Evolutionary conservation across 179 eudicot genomes (phyloP), one percentile per base, ranked within the genome.

Genomic region (Silene noctiflora): DNA sequence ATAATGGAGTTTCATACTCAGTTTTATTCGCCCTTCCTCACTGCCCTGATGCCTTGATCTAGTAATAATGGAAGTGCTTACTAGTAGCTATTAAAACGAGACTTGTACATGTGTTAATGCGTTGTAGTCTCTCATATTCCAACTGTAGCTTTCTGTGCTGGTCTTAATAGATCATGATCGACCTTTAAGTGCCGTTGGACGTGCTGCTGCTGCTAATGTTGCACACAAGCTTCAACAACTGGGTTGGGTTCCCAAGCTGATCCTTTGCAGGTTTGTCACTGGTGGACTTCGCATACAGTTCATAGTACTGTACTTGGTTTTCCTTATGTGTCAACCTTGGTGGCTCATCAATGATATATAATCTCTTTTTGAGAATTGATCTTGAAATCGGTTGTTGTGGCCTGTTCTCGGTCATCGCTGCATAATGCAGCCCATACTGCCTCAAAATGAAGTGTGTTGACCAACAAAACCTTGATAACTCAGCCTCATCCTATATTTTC

Each of bases 181-280:
- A 20, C 98, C 97, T 39, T 79, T 94, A 83, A 94, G 91, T 84
- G 84, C 85, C 85, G 71, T 81, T 78, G 98, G 98, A 75, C 86
- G 85, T 84, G 87, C 83, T 75, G 97, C 89, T 81, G 97, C 97
- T 77, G 80, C 88, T 71, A 78, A 85, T 72, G 86, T 94, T 63
- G 82, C 97, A 13, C 81, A 75, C 77, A 87, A 86, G 85, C 96
- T 94, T 70, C 89, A 88, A 73, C 80, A 81, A 79, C 69, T 92
- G 86, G 93, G 97, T 53, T 94, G 97, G 97, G 74, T 94, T 79
- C 98, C 98, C 55, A 81, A 94, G 77, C 88, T 94, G 72, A 86
- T 94, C 81, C 78, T 94, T 69, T 94, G 88, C 79, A 94, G 98
- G 97, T 92, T 65, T 72, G 60, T 72, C 65, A 67, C 44, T 65